Percentiles rank a stretch among this genome's conserved stretches.
These are phyloP conservation scores for Septoria linicola DNA, from an alignment of 2,329 filamentous ascomycete species.

Conservation along the genomic window DNA sequence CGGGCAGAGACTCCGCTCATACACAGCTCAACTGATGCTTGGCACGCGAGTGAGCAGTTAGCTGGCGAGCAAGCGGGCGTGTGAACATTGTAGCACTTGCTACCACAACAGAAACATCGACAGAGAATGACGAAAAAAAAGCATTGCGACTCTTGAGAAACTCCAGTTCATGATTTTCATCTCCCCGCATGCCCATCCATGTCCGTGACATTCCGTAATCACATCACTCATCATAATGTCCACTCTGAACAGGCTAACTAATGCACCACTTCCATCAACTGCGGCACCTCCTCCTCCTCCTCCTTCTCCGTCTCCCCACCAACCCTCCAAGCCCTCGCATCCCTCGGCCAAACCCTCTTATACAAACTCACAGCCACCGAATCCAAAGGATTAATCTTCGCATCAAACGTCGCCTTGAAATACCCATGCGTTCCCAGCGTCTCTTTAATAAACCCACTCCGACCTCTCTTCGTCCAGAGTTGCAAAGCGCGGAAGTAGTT, in stretches of 20 bases:
- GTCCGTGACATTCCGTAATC: not conserved
- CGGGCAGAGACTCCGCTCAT: too few species aligned
- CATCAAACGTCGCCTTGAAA: slow-evolving; percentile 98
- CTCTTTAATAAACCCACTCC: slow-evolving; percentile 92
- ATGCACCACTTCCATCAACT: slow-evolving; percentile 24
- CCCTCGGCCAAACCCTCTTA: slow-evolving; percentile 62
- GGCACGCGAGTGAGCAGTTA: too few species aligned
- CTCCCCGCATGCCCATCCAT: not conserved
- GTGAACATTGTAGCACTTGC: too few species aligned
- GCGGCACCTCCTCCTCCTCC: slow-evolving; percentile 20
- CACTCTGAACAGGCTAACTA: slow-evolving; percentile 10
- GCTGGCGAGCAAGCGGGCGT: too few species aligned
- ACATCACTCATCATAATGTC: not conserved
- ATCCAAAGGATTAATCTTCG: slow-evolving; percentile 92
- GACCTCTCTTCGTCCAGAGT: slow-evolving; percentile 86
- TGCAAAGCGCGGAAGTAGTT: slow-evolving; percentile 97
- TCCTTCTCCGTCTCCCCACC: not conserved
- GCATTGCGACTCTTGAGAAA: not conserved
- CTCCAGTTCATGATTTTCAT: not conserved
- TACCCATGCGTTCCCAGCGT: slow-evolving; percentile 96
- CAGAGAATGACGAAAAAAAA: not conserved
- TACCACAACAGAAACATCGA: too few species aligned
- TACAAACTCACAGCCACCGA: slow-evolving; percentile 77
- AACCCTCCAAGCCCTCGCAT: slow-evolving; percentile 24
- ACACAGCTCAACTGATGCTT: too few species aligned